Base-by-base conservation (phyloP, 2,329 filamentous ascomycete species). In the Talaromyces marneffei region DNA sequence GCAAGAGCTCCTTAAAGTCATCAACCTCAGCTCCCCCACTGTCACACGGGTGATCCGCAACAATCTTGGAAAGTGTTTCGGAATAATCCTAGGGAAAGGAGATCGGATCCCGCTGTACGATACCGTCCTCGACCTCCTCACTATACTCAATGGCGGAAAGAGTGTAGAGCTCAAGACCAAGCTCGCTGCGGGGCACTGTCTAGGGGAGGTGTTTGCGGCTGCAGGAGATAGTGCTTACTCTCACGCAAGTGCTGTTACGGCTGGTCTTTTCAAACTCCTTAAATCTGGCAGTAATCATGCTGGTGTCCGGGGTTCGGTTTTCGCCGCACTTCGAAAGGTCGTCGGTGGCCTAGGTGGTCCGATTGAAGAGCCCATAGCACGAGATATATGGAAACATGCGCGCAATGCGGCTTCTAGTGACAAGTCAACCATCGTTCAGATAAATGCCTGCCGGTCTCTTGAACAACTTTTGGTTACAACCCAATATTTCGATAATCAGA, bases 31-130 rank as follows among this genome's bases (percentile, higher is more conserved):
- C 54, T 83, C 91, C 42, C 93, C 93, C 60, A 84, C 89, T 53
- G 91, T 93, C 39, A 93, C 91, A 44, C 85, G 94, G 72, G 89
- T 96, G 42, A 89, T 97, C 71, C 86, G 94, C 68, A 94, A 93
- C 77, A 95, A 93, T 72, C 75, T 97, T 37, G 93, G 92, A 53
- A 85, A 86, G 74, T 93, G 91, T 68, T 88, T 97, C 66, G 88
- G 88, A 44, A 87, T 89, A 69, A 87, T 97, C 62, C 89, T 99
- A 66, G 83, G 82, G 16, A 88, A 89, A 65, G 94, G 94, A 12
- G 93, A 97, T 76, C 85, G 93, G 65, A 96, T 95, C 72, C 82
- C 96, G 56, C 83, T 99, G 2, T 97, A 95, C 71, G 94, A 99
- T 75, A 95, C 91, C 0, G 89, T 97, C 71, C 96, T 94, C 69